Evolutionary conservation across 2,329 filamentous ascomycete species (phyloP).

Genomic region (Fusarium citri): DNA sequence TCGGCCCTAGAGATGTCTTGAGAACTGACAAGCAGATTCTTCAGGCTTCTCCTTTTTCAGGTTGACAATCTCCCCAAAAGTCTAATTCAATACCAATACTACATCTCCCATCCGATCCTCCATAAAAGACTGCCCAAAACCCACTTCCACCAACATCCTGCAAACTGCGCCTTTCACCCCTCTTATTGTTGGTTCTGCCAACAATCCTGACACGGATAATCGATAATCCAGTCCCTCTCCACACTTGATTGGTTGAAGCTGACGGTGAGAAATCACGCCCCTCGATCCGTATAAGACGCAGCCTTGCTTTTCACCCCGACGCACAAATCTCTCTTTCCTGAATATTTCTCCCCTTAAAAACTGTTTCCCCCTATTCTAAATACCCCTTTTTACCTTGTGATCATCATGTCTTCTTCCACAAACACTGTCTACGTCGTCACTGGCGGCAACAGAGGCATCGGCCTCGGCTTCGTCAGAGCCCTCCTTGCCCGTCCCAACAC

Average conservation of each 20-base stretch:
- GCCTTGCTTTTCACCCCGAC: not conserved
- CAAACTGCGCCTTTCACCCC: not conserved
- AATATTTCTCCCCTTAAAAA: rapidly evolving
- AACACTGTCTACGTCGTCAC: slow-evolving; percentile 54
- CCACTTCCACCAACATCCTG: not conserved
- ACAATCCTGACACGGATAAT: slow-evolving; percentile 1
- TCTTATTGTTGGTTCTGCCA: not conserved
- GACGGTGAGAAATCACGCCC: not conserved
- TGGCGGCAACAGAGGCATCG: slow-evolving; percentile 56
- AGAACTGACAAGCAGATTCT: no score
- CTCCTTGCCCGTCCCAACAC: slow-evolving; percentile 65
- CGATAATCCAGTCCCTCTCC: not conserved
- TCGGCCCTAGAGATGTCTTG: no score
- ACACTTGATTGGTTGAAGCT: not conserved
- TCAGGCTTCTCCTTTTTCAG: no score
- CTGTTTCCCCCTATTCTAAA: rapidly evolving
- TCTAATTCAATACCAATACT: no score
- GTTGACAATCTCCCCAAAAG: no score
- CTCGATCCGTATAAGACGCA: slow-evolving; percentile 1
- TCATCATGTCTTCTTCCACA: not conserved
- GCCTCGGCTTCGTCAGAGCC: slow-evolving; percentile 51
- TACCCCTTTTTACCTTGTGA: rapidly evolving
- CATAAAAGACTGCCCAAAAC: no score
- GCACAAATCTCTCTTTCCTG: not conserved
- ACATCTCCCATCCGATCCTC: no score